Base-by-base conservation (phyloP, 2,329 filamentous ascomycete genomes). In the Blastomyces silverae region DNA sequence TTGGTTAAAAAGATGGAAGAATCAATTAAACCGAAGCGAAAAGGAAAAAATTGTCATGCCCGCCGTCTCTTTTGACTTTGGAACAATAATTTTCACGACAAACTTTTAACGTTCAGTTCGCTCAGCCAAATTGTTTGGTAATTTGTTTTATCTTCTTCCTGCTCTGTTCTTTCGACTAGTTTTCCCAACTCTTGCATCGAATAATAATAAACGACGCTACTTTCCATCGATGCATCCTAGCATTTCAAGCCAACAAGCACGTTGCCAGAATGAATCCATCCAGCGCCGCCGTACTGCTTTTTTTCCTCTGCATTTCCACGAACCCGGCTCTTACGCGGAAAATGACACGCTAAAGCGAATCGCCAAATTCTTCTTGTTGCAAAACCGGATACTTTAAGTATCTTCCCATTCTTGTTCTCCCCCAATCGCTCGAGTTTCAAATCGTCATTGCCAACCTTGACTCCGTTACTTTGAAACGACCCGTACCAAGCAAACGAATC, bases 171-270 rank as follows among this genome's bases (percentile, higher is more conserved):
- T 53, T 53, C 31, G 50, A 53, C 50, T 53, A 53, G 50, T 53
- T 53, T 53, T 53, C 13, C 56, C n/a, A 58, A 39, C 56, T 28
- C 56, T 58, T 42, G 34, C 56, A 58, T 42, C 39, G 34, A 42
- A 42, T 39, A 58, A 42, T 39, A 58, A 58, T 22, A 22, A 39
- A 58, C 34, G 20, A 28, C 34, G 56, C 11, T 42, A 39, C 34
- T 42, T 39, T 58, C 56, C 34, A 25, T 39, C 56, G 39, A 58
- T 42, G n/a, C 56, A 25, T 58, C 56, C 56, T 25, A 17, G 20
- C 34, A 39, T 58, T 39, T 22, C 20, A 22, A 22, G 7, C 22
- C 56, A 56, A 37, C 53, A 37, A 34, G 15, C 46, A n/a, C 46
- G 20, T 20, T 48, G 46, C 46, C 46, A 48, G 6, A 22, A n/a